Conservation (phyloP, 2,329 filamentous ascomycete species). For the Neonectria neomacrospora region DNA sequence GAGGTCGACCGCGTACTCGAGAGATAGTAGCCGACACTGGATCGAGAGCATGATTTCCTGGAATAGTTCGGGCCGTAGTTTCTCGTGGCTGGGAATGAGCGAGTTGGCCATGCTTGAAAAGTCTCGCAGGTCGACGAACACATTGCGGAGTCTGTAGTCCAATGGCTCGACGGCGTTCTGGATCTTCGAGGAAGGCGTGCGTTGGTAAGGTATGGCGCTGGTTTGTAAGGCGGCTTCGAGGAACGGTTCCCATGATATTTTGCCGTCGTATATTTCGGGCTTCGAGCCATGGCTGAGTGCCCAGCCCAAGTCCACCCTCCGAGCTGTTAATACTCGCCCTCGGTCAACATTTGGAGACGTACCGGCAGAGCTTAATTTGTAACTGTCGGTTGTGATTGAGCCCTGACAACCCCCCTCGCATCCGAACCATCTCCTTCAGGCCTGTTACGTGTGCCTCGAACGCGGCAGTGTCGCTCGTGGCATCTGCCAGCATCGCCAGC, state of each 20-base stretch:
- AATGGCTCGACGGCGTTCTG: conserved; percentile 25
- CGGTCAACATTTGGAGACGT: not conserved
- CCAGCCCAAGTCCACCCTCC: conserved; percentile 45
- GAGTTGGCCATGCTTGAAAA: conserved; percentile 44
- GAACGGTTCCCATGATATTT: conserved; percentile 37
- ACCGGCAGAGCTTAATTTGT: conserved; percentile 46
- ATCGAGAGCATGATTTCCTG: conserved; percentile 47
- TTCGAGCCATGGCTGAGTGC: conserved; percentile 41
- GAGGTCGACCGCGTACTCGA: conserved; percentile 31
- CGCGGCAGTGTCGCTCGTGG: conserved; percentile 31
- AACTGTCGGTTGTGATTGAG: conserved; percentile 42
- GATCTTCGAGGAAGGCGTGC: conserved; percentile 6
- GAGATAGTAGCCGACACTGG: conserved; percentile 45
- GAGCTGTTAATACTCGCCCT: not conserved
- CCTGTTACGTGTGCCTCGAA: conserved; percentile 39
- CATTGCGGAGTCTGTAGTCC: conserved; percentile 41
- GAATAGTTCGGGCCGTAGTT: conserved; percentile 43
- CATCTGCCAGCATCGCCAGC: conserved; percentile 40
- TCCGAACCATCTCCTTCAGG: conserved; percentile 38
- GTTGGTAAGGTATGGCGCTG: not conserved
- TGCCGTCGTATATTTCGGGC: conserved; percentile 36
- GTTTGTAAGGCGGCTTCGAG: conserved; percentile 7
- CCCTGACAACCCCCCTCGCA: conserved; percentile 42
- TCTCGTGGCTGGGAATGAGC: conserved; percentile 32
- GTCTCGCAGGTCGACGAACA: conserved; percentile 46